Evolutionary conservation across 108 stramenopile genomes (phyloP).

Genomic region (Cyclotella baltica): DNA sequence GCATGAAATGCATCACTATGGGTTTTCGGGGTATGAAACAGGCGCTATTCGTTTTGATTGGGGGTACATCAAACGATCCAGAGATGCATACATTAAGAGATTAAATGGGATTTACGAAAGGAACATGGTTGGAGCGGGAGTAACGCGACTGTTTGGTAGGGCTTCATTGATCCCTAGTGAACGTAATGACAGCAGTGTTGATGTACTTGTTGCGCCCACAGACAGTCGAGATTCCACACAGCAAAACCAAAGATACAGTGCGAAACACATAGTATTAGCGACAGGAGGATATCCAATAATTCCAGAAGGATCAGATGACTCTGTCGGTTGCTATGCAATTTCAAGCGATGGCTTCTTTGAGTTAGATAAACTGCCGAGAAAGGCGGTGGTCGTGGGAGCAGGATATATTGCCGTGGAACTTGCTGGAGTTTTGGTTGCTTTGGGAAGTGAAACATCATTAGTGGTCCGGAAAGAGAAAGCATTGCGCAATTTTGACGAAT

Average conservation of each 20-base stretch:
- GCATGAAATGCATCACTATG: constrained; percentile 73
- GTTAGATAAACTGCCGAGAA: constrained; percentile 78
- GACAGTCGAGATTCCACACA: constrained; percentile 29
- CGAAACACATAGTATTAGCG: constrained; percentile 86
- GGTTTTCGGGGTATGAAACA: constrained; percentile 56
- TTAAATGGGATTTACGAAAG: constrained; percentile 92
- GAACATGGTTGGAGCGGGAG: constrained; percentile 72
- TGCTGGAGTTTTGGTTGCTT: constrained; percentile 86
- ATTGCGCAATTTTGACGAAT: constrained; percentile 78
- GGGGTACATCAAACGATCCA: constrained; percentile 67
- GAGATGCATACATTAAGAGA: constrained; percentile 81
- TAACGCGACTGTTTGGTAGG: constrained; percentile 58
- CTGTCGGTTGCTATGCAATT: constrained; percentile 72
- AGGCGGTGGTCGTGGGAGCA: constrained; percentile 87
- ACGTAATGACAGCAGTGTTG: constrained; percentile 23
- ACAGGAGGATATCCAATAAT: constrained; percentile 83
- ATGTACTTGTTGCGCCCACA: constrained; percentile 21
- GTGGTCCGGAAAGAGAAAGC: constrained; percentile 68
- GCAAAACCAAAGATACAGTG: constrained; percentile 50
- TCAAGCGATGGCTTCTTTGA: constrained; percentile 92
- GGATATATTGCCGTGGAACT: constrained; percentile 96
- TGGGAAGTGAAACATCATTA: constrained; percentile 85
- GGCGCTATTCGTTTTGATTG: constrained; percentile 74
- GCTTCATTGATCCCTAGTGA: constrained; percentile 40
- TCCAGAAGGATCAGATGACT: constrained; percentile 60